Percentiles rank a stretch among this genome's conserved stretches.
Evolutionary conservation across 306 rosid species (phyloP).

Genomic region (Rosa persica): DNA sequence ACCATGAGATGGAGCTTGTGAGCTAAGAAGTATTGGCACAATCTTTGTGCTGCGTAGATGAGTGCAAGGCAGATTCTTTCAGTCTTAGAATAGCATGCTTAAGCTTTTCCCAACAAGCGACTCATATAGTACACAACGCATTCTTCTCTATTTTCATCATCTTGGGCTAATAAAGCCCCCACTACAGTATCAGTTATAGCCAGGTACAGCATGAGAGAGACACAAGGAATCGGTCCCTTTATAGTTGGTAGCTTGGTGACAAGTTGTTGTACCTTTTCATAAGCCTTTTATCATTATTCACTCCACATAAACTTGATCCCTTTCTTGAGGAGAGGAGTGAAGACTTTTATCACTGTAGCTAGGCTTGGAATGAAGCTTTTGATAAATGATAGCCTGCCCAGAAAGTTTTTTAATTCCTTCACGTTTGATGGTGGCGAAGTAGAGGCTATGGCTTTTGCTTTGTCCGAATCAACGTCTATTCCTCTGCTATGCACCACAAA

Average conservation of each 20-base stretch:
- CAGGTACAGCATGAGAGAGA: not conserved
- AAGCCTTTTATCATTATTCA: not conserved
- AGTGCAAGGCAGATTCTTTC: not conserved
- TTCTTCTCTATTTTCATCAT: not conserved
- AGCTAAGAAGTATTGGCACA: not conserved
- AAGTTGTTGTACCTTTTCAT: not conserved
- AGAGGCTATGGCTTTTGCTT: no score
- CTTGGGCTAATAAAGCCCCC: not conserved
- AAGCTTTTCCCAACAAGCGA: not conserved
- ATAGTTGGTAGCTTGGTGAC: not conserved
- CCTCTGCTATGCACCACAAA: no score
- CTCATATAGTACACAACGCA: not conserved
- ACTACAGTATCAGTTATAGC: not conserved
- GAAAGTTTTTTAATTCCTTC: no score
- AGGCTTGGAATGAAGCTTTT: no score
- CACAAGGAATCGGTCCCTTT: not conserved
- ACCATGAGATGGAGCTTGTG: not conserved
- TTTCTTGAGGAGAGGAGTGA: no score
- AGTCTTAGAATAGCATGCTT: not conserved
- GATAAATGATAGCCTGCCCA: no score
- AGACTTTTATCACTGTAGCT: no score
- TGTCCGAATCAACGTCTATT: no score
- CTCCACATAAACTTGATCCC: no score
- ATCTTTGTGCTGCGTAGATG: not conserved
- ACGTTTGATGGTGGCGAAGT: no score